Percentiles rank a stretch among this genome's conserved stretches.
These are phyloP conservation scores for Trichoderma lentiforme DNA, from an alignment of 2,329 filamentous ascomycete genomes.

Conservation along the genomic window DNA sequence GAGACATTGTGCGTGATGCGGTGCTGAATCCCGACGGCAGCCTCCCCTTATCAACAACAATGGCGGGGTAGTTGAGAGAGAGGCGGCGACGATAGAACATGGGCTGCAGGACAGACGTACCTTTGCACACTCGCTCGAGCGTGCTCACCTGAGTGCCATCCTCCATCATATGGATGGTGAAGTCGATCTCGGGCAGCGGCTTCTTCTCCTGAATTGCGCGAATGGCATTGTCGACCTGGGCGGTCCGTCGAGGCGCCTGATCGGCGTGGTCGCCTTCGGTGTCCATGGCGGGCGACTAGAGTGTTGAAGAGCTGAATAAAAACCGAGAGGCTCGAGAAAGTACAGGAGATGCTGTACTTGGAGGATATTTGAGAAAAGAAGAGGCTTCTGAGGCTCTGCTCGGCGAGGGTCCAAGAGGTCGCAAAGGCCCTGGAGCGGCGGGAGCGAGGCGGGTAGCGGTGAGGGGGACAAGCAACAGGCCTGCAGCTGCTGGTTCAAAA, in stretches of 20 bases:
- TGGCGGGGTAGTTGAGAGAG: conserved; percentile 18
- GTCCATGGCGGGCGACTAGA: conserved; percentile 44
- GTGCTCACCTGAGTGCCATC: conserved; percentile 95
- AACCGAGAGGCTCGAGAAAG: background rate
- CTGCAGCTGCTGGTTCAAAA: conserved; percentile 10
- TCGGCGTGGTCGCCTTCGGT: conserved; percentile 42
- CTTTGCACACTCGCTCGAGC: conserved; percentile 95
- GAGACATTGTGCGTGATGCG: background rate
- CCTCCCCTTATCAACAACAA: conserved; percentile 7
- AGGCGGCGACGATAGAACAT: background rate
- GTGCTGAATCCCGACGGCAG: background rate
- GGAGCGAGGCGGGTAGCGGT: conserved; percentile 15
- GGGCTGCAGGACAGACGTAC: conserved; percentile 49
- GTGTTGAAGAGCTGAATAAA: conserved; percentile 17
- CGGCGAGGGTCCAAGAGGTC: conserved; percentile 9
- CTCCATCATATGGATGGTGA: conserved; percentile 97
- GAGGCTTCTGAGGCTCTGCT: background rate
- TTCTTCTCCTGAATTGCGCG: conserved; percentile 93
- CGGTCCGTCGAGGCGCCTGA: conserved; percentile 40
- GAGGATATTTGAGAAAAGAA: background rate
- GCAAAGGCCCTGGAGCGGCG: conserved; percentile 6
- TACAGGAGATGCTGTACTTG: background rate
- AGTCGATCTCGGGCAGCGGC: conserved; percentile 96
- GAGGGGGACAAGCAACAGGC: conserved; percentile 15
- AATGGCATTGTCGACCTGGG: conserved; percentile 81